These are phyloP conservation scores for Trichomonas tenax DNA, from an alignment of 208 protist species.

Conservation along the genomic window DNA sequence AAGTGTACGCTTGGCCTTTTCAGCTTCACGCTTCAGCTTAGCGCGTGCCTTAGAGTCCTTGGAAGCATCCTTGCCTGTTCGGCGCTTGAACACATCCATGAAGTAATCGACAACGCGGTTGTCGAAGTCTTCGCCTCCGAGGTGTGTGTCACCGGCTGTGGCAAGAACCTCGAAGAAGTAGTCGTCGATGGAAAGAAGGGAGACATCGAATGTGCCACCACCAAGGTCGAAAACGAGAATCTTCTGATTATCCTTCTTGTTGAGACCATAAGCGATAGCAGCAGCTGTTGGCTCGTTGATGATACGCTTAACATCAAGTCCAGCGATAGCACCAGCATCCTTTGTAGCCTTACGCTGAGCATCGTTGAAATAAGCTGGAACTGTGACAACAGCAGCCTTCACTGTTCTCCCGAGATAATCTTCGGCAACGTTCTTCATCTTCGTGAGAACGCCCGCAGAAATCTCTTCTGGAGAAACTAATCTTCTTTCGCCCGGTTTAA, in stretches of 20 bases:
- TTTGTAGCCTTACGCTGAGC: slow-evolving; percentile 87
- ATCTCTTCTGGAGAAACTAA: slow-evolving; percentile 81
- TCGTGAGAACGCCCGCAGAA: slow-evolving; percentile 50
- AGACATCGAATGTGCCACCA: no score
- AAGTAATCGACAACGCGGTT: slow-evolving; percentile 72
- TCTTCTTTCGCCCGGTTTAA: slow-evolving; percentile 57
- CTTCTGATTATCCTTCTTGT: slow-evolving; percentile 58
- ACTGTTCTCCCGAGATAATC: slow-evolving; percentile 67
- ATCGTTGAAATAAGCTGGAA: slow-evolving; percentile 96
- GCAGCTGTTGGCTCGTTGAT: slow-evolving; percentile 97
- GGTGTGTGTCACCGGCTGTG: no score
- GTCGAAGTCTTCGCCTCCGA: slow-evolving; percentile 83
- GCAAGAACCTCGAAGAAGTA: slow-evolving; percentile 84
- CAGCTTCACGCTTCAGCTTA: slow-evolving; percentile 61
- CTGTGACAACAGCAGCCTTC: slow-evolving; percentile 39
- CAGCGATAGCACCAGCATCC: no score
- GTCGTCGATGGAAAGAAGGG: slow-evolving; percentile 83
- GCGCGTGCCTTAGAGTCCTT: slow-evolving; percentile 43
- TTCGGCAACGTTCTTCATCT: no score
- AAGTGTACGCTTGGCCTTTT: slow-evolving; percentile 74
- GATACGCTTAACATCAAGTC: slow-evolving; percentile 88
- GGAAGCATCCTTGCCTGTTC: slow-evolving; percentile 52
- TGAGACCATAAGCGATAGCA: slow-evolving; percentile 88
- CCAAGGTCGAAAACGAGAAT: no score
- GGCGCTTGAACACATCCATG: slow-evolving; percentile 71